A percentile compares a stretch with the other conserved stretches of the same genome.
These are phyloP conservation scores for Alternaria hordeiaustralica DNA, from an alignment of 2,329 filamentous ascomycete genomes.

Conservation along the genomic window DNA sequence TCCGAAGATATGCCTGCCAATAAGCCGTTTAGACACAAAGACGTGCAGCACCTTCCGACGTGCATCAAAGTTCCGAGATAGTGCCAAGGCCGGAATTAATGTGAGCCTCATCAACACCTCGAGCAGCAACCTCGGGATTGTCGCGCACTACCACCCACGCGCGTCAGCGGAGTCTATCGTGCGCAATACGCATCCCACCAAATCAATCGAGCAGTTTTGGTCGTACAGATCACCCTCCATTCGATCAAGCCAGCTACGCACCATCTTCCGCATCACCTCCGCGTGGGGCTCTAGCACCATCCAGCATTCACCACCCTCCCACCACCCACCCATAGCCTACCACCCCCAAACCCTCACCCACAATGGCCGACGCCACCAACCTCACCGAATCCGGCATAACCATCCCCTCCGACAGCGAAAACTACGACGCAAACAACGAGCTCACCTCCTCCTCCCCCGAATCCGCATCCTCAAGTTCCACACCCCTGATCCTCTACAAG, in stretches of 20 bases:
- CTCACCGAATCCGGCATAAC: conserved; percentile 77
- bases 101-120: conserved; percentile 26
- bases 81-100: conserved; percentile 18
- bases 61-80: conserved; percentile 14
- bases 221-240: no score
- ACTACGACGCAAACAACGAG: conserved; percentile 72
- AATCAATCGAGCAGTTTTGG: no score
- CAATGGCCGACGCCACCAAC: conserved; percentile 43
- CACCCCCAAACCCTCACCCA: no score
- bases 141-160: conserved; percentile 2
- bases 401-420: conserved; percentile 82
- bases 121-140: conserved; percentile 18
- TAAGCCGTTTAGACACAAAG: no score
- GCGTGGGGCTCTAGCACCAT: conserved; percentile 12
- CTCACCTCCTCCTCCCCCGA: conserved; percentile 68
- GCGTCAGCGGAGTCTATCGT: background rate
- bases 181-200: background rate
- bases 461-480: conserved; percentile 66
- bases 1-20: no score
- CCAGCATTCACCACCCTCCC: background rate
- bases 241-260: background rate
- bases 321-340: no score
- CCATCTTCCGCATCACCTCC: conserved; percentile 16
- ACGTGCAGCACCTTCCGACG: background rate
- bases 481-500: conserved; percentile 82